phyloP scores from a whole-genome alignment of 495 filamentous ascomycete genomes.

The Xylaria telfairii region DNA sequence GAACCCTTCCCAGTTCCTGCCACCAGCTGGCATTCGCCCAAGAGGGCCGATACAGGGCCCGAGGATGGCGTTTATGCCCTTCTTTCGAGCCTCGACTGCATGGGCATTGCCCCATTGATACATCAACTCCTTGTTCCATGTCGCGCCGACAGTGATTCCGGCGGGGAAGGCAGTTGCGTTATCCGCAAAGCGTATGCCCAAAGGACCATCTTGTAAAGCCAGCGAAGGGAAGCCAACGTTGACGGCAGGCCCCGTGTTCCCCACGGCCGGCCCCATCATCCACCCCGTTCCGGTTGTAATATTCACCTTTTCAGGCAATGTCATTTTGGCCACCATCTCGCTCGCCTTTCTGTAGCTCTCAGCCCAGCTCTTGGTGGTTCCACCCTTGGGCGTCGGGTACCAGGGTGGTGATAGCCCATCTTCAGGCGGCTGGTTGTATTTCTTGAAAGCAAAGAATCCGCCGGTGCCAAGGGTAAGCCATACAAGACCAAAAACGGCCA shows the following conservation, averaged over 20 bases:
- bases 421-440: conserved; percentile 47
- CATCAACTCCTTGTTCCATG: conserved; percentile 85
- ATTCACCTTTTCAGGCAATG: conserved; percentile 89
- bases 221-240: conserved; percentile 80
- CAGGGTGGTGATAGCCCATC: conserved; percentile 72
- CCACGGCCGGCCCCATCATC: conserved; percentile 88
- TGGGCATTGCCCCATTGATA: conserved; percentile 71
- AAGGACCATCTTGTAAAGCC: conserved; percentile 89
- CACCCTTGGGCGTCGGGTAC: conserved; percentile 85
- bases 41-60: conserved; percentile 78
- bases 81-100: conserved; percentile 70
- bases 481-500: conserved; percentile 31
- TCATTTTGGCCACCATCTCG: conserved; percentile 80
- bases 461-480: conserved; percentile 45
- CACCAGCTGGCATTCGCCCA: conserved; percentile 83
- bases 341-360: conserved; percentile 83
- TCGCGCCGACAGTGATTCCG: conserved; percentile 84
- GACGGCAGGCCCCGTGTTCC: conserved; percentile 79
- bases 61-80: conserved; percentile 77
- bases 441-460: conserved; percentile 51
- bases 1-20: conserved; percentile 92
- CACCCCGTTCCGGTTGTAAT: conserved; percentile 92
- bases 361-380: conserved; percentile 74
- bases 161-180: conserved; percentile 82
- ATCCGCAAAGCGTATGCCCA: conserved; percentile 78